phyloP scores from a whole-genome alignment of 257 asterid genomes.

The Lycium barbarum region DNA sequence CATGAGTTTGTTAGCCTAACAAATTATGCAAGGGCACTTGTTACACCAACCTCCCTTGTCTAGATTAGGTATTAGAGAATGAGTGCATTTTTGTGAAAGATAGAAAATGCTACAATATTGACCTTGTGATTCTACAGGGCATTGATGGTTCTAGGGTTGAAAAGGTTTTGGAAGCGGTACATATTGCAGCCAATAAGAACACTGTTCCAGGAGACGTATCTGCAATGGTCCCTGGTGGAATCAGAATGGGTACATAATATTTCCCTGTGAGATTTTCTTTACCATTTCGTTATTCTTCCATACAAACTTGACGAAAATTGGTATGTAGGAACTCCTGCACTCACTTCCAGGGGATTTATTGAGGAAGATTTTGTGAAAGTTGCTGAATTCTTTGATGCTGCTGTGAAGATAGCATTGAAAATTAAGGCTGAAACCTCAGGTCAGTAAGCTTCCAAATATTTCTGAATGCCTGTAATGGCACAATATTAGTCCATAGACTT shows the following conservation, averaged over 20 bases:
- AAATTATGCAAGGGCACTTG: neutral
- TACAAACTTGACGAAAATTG: neutral
- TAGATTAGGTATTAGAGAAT: neutral
- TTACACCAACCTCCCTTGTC: neutral
- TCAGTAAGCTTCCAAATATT: conserved; percentile 27
- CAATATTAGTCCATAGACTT: neutral
- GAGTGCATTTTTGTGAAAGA: no score
- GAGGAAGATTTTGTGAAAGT: conserved; percentile 88
- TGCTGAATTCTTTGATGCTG: conserved; percentile 84
- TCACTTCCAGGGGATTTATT: conserved; percentile 84
- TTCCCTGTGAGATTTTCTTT: neutral
- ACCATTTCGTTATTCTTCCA: neutral
- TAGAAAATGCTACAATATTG: neutral
- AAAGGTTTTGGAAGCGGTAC: conserved; percentile 87
- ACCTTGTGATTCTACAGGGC: conserved; percentile 50
- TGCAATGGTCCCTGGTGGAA: conserved; percentile 98
- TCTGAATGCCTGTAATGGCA: neutral
- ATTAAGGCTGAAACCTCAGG: conserved; percentile 83
- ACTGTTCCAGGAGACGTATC: conserved; percentile 99
- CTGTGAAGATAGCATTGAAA: conserved; percentile 80
- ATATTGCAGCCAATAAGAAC: conserved; percentile 94
- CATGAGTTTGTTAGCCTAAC: neutral
- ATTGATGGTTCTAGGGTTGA: conserved; percentile 97
- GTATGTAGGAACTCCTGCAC: conserved; percentile 82
- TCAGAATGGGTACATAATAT: conserved; percentile 77